Evolutionary conservation across 495 filamentous ascomycete species (phyloP).

Genomic region (Hyphodiscus hymeniophilus): DNA sequence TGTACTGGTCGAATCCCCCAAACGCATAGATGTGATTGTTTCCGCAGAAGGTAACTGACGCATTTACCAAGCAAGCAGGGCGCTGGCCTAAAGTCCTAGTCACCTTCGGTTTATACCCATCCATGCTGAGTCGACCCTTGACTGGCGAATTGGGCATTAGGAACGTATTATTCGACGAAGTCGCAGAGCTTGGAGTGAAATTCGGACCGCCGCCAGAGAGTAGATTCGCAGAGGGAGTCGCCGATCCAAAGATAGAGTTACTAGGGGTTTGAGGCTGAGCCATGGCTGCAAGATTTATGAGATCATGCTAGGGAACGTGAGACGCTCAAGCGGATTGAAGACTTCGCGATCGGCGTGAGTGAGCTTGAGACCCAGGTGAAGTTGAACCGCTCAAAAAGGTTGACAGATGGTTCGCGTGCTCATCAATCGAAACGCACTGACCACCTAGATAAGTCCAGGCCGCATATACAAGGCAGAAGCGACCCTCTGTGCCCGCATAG

Average conservation of each 20-base stretch:
- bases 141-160: conserved; percentile 77
- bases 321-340: not conserved
- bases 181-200: conserved; percentile 35
- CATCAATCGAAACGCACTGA: too few species aligned
- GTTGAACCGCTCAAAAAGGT: too few species aligned
- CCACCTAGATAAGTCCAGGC: too few species aligned
- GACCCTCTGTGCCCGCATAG: not conserved
- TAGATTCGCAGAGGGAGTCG: conserved; percentile 3
- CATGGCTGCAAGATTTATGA: not conserved
- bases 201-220: not conserved
- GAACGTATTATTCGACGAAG: conserved; percentile 67
- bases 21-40: conserved; percentile 97
- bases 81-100: conserved; percentile 76
- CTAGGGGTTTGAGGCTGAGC: conserved; percentile 23
- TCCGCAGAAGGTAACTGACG: conserved; percentile 92
- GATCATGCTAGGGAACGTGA: not conserved
- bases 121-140: conserved; percentile 41
- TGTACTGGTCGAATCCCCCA: conserved; percentile 98
- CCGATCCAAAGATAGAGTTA: conserved; percentile 20
- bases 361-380: too few species aligned
- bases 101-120: conserved; percentile 73
- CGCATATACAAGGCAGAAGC: too few species aligned
- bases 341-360: too few species aligned
- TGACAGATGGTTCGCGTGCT: too few species aligned
- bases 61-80: conserved; percentile 93